Base-by-base conservation (phyloP, 495 filamentous ascomycete species). In the Massariosphaeria phaeospora region DNA sequence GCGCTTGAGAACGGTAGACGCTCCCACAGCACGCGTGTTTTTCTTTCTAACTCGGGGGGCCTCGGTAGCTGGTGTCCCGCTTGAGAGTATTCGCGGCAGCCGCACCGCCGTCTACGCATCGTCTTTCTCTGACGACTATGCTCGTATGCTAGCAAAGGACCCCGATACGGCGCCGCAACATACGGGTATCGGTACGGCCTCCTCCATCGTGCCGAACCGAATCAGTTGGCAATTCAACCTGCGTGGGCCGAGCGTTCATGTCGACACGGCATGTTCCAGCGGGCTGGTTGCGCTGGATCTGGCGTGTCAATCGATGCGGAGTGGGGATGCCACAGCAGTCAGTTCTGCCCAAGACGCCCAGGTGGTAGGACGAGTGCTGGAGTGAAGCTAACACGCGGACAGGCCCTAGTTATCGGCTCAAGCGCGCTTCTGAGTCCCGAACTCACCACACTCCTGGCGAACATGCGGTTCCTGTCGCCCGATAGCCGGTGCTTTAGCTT, bases 181-280 rank as follows among this genome's bases (percentile, higher is more conserved):
- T 5, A 26, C 10, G 3, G 42, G 18, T 26, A 46, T 29, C 3
- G 51, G 27, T n/a, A 35, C 27, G 1, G 24, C 18, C 31, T n/a
- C 12, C n/a, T 15, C 47, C 30, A 35, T 52, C 17, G 11, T 52
- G n/a, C 25, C 55, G 6, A 61, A 61, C 41, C 33, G 58, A 12
- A 12, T 61, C 25, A 48, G 39, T 27, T 61, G 45, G 44, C 57
- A 51, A 23, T 61, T 39, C 39, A 24, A 57, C 30, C 24, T 50
- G 4, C 20, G 30, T 1, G 58, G 58, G 15, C 50, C 58, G 6
- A 59, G 55, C 29, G 13, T 52, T n/a, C 18, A 55, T 4, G 23
- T 61, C 24, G 46, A 61, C 24, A 61, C 58, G 5, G 58, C 52
- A 1, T 61, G 58, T 30, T 61, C 58, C 3, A 25, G 27, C 25